Evolutionary conservation across 371 early-diverging fungal species (phyloP).

Genomic region (Mortierella sp.): DNA sequence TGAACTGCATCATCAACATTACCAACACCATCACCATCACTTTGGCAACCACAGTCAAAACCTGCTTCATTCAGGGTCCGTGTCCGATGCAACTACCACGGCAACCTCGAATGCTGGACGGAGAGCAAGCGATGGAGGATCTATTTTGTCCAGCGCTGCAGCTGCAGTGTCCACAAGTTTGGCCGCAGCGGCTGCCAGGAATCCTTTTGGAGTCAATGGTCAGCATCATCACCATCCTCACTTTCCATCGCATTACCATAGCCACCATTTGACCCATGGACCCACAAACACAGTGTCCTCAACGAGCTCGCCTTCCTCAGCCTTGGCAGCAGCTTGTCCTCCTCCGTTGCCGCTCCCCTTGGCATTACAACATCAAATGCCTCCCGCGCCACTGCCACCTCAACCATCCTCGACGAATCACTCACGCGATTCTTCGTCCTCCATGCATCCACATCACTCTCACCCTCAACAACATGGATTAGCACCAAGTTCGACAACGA

Average conservation of each 20-base stretch:
- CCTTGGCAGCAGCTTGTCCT: no score
- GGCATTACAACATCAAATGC: no score
- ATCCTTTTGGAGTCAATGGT: slow-evolving; percentile 8
- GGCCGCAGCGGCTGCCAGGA: slow-evolving; percentile 18
- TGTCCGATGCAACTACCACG: neutral
- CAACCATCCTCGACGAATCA: slow-evolving; percentile 19
- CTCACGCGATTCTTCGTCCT: neutral
- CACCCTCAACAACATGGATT: neutral
- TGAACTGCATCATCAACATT: slow-evolving; percentile 18
- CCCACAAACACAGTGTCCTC: neutral
- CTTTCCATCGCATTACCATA: no score
- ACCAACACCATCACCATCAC: neutral
- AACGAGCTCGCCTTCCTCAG: no score
- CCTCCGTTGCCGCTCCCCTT: no score
- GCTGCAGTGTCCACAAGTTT: slow-evolving; percentile 24
- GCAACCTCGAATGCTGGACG: slow-evolving; percentile 6
- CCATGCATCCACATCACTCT: neutral
- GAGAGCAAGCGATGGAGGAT: slow-evolving; percentile 51
- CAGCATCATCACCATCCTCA: slow-evolving; percentile 17
- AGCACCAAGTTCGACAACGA: slow-evolving; percentile 21
- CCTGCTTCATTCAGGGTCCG: neutral
- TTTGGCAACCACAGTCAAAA: slow-evolving; percentile 14
- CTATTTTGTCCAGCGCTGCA: slow-evolving; percentile 34
- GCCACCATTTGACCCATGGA: neutral
- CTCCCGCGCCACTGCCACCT: no score